Percentiles rank a stretch among this genome's conserved stretches.
Conservation (phyloP, 2,329 filamentous ascomycete species). For the Aspergillus spinulosporus region DNA sequence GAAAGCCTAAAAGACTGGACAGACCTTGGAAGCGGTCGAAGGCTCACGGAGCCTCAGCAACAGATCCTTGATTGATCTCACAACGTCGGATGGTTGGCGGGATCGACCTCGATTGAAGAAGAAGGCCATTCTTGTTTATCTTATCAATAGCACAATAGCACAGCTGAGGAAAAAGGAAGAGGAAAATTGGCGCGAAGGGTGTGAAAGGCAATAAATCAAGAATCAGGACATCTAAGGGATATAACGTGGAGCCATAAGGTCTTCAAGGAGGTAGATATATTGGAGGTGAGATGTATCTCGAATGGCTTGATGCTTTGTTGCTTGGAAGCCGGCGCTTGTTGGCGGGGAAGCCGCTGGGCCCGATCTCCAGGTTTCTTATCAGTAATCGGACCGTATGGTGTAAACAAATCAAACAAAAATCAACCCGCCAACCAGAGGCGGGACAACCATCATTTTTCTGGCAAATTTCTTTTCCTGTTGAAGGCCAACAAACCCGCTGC, state of each 20-base stretch:
- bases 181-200: not conserved
- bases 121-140: conserved; percentile 61
- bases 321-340: conserved; percentile 23
- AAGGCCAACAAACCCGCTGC: not conserved
- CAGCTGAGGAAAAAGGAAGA: conserved; percentile 9
- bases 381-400: conserved; percentile 11
- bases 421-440: conserved; percentile 15
- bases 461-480: conserved; percentile 9
- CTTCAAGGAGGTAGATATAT: not conserved
- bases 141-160: conserved; percentile 14
- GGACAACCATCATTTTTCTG: conserved; percentile 21
- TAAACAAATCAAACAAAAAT: conserved; percentile 24
- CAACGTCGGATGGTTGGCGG: conserved; percentile 63
- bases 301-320: conserved; percentile 3
- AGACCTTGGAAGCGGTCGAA: conserved; percentile 57
- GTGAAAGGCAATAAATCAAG: not conserved
- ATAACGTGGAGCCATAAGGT: conserved; percentile 3
- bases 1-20: conserved; percentile 10
- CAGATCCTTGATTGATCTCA: conserved; percentile 63
- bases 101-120: conserved; percentile 64
- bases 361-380: conserved; percentile 18
- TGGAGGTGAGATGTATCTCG: conserved; percentile 5
- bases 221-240: not conserved
- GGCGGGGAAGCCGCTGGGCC: conserved; percentile 24
- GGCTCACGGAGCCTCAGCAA: conserved; percentile 62